Percentiles rank a stretch among this genome's conserved stretches.
Evolutionary conservation across 495 filamentous ascomycete species (phyloP).

Genomic region (Aspergillus panamensis): DNA sequence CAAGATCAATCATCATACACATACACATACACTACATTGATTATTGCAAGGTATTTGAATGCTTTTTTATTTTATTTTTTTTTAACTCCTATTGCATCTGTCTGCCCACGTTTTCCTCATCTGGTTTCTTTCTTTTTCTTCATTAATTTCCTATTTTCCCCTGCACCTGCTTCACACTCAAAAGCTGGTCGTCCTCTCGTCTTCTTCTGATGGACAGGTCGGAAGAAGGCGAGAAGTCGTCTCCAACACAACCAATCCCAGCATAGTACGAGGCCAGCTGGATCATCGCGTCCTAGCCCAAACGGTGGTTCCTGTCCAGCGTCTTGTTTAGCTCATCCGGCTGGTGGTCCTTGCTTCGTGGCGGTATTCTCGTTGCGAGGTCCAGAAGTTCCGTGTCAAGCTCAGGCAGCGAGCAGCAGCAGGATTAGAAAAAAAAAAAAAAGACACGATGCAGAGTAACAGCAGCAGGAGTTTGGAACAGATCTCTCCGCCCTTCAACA

Average conservation of each 20-base stretch:
- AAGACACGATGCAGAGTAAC: slow-evolving; percentile 10
- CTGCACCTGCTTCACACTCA: slow-evolving; percentile 1
- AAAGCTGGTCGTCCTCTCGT: no score
- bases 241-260: slow-evolving; percentile 16
- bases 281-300: slow-evolving; percentile 19
- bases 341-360: slow-evolving; percentile 31
- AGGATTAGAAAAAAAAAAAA: slow-evolving; percentile 2
- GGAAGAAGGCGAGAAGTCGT: neutral
- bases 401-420: neutral
- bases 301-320: slow-evolving; percentile 23
- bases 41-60: slow-evolving; percentile 4
- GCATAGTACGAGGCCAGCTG: slow-evolving; percentile 3
- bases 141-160: neutral
- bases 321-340: slow-evolving; percentile 24
- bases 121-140: slow-evolving; percentile 3
- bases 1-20: neutral
- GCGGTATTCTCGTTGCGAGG: slow-evolving; percentile 23
- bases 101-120: slow-evolving; percentile 4
- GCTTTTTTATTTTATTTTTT: slow-evolving; percentile 1
- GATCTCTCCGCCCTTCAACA: slow-evolving; percentile 24
- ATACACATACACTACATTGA: slow-evolving; percentile 1
- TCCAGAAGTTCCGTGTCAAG: no score
- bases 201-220: neutral
- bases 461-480: slow-evolving; percentile 6
- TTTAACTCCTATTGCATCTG: slow-evolving; percentile 17